Base-by-base conservation (phyloP, 1,284 basidiomycete genomes). In the Ustilago xerochloae region DNA sequence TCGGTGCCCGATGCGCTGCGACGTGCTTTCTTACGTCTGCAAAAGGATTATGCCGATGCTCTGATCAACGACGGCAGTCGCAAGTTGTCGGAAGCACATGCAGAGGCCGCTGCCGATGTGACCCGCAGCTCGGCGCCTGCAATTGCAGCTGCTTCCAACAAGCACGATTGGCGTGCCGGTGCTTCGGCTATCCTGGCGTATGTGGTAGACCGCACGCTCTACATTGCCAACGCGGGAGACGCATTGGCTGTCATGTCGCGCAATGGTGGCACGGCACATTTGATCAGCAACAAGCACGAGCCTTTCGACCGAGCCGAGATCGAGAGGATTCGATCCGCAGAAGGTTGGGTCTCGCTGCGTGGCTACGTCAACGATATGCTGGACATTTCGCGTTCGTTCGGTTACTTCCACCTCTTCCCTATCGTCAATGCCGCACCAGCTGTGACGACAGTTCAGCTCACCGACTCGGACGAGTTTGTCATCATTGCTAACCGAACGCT, bases 291-390 rank as follows among this genome's bases (percentile, higher is more conserved):
- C 77, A 90, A 91, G 79, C 97, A 99, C 83, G 92, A 96, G 68
- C 96, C 97, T 0, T 94, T 94, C 63, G 92, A 97, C 81, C 89
- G 91, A 24, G 87, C 87, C 18, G 97, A 99, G 86, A 93, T 91
- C 2, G 88, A 88, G 16, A 89, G 95, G 20, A 97, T 99, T 68
- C 90, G 97, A 30, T 87, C 90, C 0, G 93, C 94, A 2, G 97
- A 98, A 85, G 95, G 94, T 0, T 99, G 93, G 92, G 91, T 99
- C 36, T 94, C 94, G 5, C 92, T 93, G n/a, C 90, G 92, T 69
- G 96, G 96, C 6, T 87, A 92, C 29, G 91, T 99, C 75, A 97
- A 97, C 85, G 94, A 97, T 83, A 92, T 94, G 80, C 89, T 93
- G 65, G 92, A 94, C 75, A 90, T 94, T 5, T 95, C 96, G 12